These are phyloP conservation scores for Alternaria burnsii DNA, from an alignment of 2,329 filamentous ascomycete genomes.

Conservation along the genomic window DNA sequence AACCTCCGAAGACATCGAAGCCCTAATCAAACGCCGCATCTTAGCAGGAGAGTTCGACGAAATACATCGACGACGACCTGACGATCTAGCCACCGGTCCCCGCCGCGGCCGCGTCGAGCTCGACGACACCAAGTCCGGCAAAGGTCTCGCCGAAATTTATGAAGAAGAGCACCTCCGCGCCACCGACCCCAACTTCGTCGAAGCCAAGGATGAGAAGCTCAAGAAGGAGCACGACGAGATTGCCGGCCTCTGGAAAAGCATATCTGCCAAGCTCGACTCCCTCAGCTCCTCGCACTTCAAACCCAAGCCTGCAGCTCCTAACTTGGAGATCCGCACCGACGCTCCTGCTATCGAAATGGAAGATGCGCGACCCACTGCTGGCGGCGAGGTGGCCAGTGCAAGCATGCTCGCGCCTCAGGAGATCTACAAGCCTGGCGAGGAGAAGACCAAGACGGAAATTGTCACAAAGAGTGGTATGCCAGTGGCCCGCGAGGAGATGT, in stretches of 20 bases:
- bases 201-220: conserved; percentile 82
- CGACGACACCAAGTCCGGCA: conserved; percentile 85
- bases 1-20: conserved; percentile 88
- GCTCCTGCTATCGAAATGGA: conserved; percentile 94
- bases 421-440: conserved; percentile 82
- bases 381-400: conserved; percentile 72
- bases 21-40: conserved; percentile 92
- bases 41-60: conserved; percentile 92
- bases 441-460: conserved; percentile 74
- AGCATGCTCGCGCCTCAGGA: conserved; percentile 93
- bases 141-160: conserved; percentile 90
- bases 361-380: conserved; percentile 87
- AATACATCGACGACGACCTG: conserved; percentile 81
- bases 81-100: conserved; percentile 69
- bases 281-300: conserved; percentile 96
- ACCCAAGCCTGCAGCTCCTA: conserved; percentile 82
- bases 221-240: conserved; percentile 85
- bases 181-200: conserved; percentile 81
- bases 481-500: conserved; percentile 84
- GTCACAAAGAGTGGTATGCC: conserved; percentile 80
- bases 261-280: conserved; percentile 82
- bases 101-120: conserved; percentile 80
- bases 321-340: conserved; percentile 86
- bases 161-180: conserved; percentile 88
- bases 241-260: conserved; percentile 80